Percentiles rank a stretch among this genome's conserved stretches.
Evolutionary conservation across 108 stramenopile genomes (phyloP).

Genomic region (Phaeodactylum tricornutum): DNA sequence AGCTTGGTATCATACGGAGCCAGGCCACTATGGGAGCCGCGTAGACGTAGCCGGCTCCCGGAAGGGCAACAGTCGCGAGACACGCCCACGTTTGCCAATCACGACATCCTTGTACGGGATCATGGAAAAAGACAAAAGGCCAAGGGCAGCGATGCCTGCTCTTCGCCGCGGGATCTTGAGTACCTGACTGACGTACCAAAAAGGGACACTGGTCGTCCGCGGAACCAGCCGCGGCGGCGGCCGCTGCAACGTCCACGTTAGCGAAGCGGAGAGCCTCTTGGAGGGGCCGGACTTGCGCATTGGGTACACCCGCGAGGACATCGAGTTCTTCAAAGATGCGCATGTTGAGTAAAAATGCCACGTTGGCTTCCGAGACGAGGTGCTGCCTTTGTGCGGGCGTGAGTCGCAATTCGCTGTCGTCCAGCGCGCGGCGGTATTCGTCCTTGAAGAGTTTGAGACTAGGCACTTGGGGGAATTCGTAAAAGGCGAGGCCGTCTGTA

Average conservation of each 20-base stretch:
- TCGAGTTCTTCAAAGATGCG: slow-evolving; percentile 87
- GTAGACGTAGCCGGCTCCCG: too few relatives aligned
- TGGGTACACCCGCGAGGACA: slow-evolving; percentile 42
- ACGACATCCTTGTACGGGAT: slow-evolving; percentile 42
- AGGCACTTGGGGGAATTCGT: slow-evolving; percentile 55
- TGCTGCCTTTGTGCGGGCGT: slow-evolving; percentile 27
- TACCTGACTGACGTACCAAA: slow-evolving; percentile 16
- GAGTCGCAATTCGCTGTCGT: slow-evolving; percentile 36
- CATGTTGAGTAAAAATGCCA: slow-evolving; percentile 85
- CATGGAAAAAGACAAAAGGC: slow-evolving; percentile 82
- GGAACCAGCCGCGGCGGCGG: neutral
- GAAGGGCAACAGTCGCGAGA: slow-evolving; percentile 5
- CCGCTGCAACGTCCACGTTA: slow-evolving; percentile 3
- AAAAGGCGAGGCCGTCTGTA: slow-evolving; percentile 63
- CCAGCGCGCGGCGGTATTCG: slow-evolving; percentile 57
- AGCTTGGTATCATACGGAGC: too few relatives aligned
- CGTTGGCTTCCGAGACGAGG: slow-evolving; percentile 81
- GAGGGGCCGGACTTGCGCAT: slow-evolving; percentile 52
- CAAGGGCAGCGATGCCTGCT: slow-evolving; percentile 56
- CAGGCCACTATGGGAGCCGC: too few relatives aligned
- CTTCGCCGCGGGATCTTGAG: neutral
- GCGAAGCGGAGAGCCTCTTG: slow-evolving; percentile 31
- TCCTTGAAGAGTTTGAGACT: slow-evolving; percentile 80
- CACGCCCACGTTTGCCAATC: slow-evolving; percentile 80
- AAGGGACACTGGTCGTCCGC: slow-evolving; percentile 29